These are phyloP conservation scores for Calonectria multiphialidica DNA, from an alignment of 2,329 filamentous ascomycete genomes.

Conservation along the genomic window DNA sequence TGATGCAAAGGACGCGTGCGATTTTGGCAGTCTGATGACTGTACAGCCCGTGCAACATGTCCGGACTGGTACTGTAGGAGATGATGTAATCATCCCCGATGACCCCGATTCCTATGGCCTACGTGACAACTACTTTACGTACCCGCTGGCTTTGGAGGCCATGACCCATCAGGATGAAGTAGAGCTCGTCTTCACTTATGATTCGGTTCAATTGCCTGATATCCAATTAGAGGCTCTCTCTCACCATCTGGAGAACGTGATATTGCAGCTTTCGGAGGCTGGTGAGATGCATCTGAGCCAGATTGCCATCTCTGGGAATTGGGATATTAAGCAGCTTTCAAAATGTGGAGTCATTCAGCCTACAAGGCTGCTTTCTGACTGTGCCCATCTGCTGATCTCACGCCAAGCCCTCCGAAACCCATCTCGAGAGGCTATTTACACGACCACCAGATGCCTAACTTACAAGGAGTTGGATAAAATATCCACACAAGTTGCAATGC, in stretches of 20 bases:
- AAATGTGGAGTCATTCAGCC: not conserved
- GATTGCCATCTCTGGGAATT: conserved; percentile 1
- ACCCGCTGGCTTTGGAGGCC: not conserved
- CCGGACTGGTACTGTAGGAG: not conserved
- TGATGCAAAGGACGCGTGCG: conserved; percentile 30
- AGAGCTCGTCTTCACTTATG: not conserved
- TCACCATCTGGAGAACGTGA: not conserved
- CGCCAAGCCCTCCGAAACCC: conserved; percentile 20
- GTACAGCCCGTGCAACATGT: conserved; percentile 34
- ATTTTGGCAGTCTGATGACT: conserved; percentile 45
- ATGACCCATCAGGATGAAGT: not conserved
- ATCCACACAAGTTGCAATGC: conserved; percentile 7
- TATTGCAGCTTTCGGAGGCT: not conserved
- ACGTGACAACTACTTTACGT: not conserved
- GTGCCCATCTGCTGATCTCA: conserved; percentile 36
- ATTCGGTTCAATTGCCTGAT: not conserved
- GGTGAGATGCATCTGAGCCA: not conserved
- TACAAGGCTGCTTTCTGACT: not conserved
- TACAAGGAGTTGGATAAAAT: conserved; percentile 30
- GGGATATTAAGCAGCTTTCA: not conserved
- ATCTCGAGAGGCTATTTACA: conserved; percentile 29
- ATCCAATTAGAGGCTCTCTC: not conserved
- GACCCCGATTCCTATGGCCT: not conserved
- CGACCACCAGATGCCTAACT: conserved; percentile 41
- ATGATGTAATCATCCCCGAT: not conserved